Percentiles rank a stretch among this genome's conserved stretches.
These are phyloP conservation scores for Grigorovia transvaalensis DNA, from an alignment of 805 yeast species.

Conservation along the genomic window DNA sequence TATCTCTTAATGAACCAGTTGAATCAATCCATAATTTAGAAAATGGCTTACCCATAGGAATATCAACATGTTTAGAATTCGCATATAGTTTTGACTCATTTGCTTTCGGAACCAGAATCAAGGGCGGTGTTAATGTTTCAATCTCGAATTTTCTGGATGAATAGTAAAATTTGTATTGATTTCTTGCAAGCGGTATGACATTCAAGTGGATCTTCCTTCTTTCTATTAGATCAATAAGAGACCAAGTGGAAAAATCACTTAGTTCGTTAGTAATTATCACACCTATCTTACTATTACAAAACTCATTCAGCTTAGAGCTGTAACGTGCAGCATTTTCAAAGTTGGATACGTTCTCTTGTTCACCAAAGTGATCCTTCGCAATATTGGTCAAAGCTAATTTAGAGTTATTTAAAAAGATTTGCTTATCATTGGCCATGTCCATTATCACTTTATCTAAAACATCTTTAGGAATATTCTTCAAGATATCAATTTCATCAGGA, in stretches of 20 bases:
- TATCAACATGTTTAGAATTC: constrained; percentile 22
- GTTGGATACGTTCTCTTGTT: constrained; percentile 26
- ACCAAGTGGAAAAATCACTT: constrained; percentile 52
- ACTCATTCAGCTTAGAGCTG: constrained; percentile 32
- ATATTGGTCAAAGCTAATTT: constrained; percentile 24
- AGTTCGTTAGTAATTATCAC: constrained; percentile 41
- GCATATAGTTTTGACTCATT: constrained; percentile 5
- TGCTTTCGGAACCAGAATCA: constrained; percentile 33
- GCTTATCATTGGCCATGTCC: constrained; percentile 41
- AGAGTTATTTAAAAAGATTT: constrained; percentile 40
- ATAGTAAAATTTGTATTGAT: constrained; percentile 47
- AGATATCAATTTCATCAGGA: constrained; percentile 21
- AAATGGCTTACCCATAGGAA: constrained; percentile 54
- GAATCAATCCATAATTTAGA: constrained; percentile 65
- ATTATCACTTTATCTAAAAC: constrained; percentile 35
- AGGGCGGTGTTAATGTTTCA: constrained; percentile 46
- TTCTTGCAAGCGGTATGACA: constrained; percentile 46
- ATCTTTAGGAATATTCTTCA: constrained; percentile 40
- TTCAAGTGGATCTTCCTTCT: constrained; percentile 33
- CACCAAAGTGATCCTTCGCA: constrained; percentile 17
- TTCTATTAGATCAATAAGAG: constrained; percentile 47
- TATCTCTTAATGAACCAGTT: constrained; percentile 45
- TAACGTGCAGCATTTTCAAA: constrained; percentile 40
- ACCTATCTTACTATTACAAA: constrained; percentile 42
- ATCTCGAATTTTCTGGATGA: constrained; percentile 68